phyloP scores from a whole-genome alignment of 257 asterid genomes.

The Primulina tabacum region DNA sequence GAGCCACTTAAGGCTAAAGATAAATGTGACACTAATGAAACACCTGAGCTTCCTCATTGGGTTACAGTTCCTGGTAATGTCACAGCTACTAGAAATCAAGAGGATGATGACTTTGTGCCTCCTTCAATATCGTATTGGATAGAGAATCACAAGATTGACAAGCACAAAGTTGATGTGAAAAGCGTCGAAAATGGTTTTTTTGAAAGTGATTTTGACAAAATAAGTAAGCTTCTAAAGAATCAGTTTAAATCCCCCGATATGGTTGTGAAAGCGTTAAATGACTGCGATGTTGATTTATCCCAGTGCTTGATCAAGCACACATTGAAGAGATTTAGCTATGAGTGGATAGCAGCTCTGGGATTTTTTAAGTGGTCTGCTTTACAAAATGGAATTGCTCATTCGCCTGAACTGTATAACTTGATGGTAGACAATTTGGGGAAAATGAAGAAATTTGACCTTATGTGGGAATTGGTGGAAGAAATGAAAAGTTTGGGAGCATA shows the following conservation, averaged over 20 bases:
- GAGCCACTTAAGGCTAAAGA: conserved; percentile 32
- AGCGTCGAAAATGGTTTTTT: conserved; percentile 29
- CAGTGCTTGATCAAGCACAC: conserved; percentile 59
- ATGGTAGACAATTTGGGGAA: conserved; percentile 80
- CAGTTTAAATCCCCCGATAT: conserved; percentile 45
- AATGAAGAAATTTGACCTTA: conserved; percentile 48
- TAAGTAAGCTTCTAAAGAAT: conserved; percentile 52
- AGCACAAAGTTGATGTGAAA: conserved; percentile 38
- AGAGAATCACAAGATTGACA: conserved; percentile 37
- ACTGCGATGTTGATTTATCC: conserved; percentile 45
- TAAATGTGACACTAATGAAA: conserved; percentile 36
- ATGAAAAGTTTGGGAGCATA: conserved; percentile 59
- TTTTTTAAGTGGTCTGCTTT: conserved; percentile 78
- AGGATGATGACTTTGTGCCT: conserved; percentile 73
- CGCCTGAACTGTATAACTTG: conserved; percentile 52
- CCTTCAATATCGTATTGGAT: conserved; percentile 77
- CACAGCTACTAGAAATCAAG: conserved; percentile 12
- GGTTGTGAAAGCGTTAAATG: conserved; percentile 46
- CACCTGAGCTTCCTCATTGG: conserved; percentile 86
- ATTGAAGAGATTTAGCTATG: conserved; percentile 65
- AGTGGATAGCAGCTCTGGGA: conserved; percentile 72
- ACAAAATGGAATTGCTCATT: conserved; percentile 34
- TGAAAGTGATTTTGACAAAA: conserved; percentile 60
- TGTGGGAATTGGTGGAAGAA: conserved; percentile 76
- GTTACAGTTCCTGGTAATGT: conserved; percentile 36